Percentiles rank a stretch among this genome's conserved stretches.
These are phyloP conservation scores for Tripterygium wilfordii DNA, from an alignment of 177 flowering plant genomes.

Conservation along the genomic window DNA sequence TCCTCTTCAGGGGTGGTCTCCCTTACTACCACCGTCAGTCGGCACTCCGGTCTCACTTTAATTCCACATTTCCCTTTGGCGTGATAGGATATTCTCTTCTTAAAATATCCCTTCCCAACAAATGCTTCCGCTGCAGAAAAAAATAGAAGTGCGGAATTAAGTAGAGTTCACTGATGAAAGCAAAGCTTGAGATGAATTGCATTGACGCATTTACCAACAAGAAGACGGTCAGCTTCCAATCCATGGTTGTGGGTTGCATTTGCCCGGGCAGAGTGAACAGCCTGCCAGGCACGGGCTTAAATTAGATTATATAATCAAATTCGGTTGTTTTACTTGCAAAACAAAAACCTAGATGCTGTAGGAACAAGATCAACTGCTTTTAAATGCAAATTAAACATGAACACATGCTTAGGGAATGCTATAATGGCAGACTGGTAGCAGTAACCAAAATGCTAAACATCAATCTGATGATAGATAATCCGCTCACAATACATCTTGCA, in stretches of 20 bases:
- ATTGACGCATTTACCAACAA: conserved; percentile 53
- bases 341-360: no score
- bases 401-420: no score
- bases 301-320: not conserved
- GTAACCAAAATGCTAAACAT: no score
- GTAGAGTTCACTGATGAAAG: not conserved
- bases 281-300: conserved; percentile 39
- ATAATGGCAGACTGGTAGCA: no score
- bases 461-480: no score
- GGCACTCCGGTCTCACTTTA: conserved; percentile 73
- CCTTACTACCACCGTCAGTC: conserved; percentile 83
- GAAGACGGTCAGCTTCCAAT: conserved; percentile 77
- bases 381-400: no score
- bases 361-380: no score
- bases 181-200: not conserved
- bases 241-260: conserved; percentile 97
- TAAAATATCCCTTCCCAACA: conserved; percentile 74
- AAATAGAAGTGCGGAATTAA: not conserved
- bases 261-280: conserved; percentile 92
- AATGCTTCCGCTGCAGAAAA: conserved; percentile 75
- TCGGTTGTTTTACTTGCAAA: no score
- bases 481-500: no score
- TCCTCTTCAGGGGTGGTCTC: conserved; percentile 91
- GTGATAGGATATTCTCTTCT: conserved; percentile 69
- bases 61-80: conserved; percentile 70